Conservation (phyloP, 176 grass and related monocot genomes). For the Aechmea fasciata region DNA sequence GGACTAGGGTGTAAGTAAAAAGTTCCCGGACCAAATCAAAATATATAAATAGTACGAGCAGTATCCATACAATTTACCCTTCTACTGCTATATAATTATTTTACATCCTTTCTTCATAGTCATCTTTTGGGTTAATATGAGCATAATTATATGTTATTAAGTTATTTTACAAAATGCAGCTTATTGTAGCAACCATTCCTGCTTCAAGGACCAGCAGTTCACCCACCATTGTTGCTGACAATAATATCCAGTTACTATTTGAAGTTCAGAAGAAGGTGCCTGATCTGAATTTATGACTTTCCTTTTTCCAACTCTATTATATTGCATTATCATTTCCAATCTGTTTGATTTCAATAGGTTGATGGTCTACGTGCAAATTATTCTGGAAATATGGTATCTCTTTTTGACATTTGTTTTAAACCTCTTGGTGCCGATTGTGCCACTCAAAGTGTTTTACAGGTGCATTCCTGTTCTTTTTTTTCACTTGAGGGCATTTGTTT, state of each 20-base stretch:
- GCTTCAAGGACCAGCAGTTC: conserved; percentile 26
- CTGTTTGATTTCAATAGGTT: conserved; percentile 27
- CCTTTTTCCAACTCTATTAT: not conserved
- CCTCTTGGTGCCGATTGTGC: conserved; percentile 83
- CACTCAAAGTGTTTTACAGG: conserved; percentile 97
- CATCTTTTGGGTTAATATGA: not conserved
- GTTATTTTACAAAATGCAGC: conserved; percentile 28
- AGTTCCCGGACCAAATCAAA: too few species aligned
- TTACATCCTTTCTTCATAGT: not conserved
- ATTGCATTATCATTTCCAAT: not conserved
- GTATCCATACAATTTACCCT: not conserved
- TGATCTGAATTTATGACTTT: conserved; percentile 8
- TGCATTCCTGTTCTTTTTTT: conserved; percentile 24
- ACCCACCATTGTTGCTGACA: conserved; percentile 63
- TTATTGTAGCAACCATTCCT: conserved; percentile 61
- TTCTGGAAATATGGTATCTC: conserved; percentile 62
- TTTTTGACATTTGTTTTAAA: conserved; percentile 89
- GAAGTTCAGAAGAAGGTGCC: conserved; percentile 85
- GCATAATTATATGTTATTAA: not conserved
- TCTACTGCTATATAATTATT: conserved; percentile 8
- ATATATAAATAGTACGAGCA: too few species aligned
- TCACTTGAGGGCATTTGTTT: not conserved
- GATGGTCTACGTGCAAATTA: conserved; percentile 83
- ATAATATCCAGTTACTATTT: conserved; percentile 90
- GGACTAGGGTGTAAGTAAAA: too few species aligned